These are phyloP conservation scores for Sporothrix protearum DNA, from an alignment of 2,329 filamentous ascomycete species.

Conservation along the genomic window DNA sequence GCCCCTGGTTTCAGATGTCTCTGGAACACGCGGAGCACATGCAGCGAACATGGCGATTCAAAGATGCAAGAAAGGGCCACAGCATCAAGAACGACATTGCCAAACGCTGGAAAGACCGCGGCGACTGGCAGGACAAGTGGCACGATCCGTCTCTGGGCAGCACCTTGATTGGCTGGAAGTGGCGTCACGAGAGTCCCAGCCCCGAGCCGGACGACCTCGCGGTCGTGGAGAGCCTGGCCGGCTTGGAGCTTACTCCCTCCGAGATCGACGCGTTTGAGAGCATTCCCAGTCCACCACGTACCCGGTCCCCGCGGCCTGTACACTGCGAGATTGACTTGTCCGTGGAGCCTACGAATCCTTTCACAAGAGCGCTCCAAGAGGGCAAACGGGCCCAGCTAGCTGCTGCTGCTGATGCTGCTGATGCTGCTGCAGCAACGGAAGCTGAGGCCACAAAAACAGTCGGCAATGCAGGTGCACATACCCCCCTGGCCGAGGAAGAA, in stretches of 20 bases:
- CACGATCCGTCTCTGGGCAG: no score
- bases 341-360: not conserved
- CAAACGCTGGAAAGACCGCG: not conserved
- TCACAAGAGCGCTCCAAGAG: not conserved
- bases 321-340: not conserved
- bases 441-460: not conserved
- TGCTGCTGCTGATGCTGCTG: not conserved
- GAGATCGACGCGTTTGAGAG: not conserved
- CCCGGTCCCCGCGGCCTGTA: not conserved
- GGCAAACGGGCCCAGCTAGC: not conserved
- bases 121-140: slow-evolving; percentile 8
- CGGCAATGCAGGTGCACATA: not conserved
- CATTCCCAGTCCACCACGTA: not conserved
- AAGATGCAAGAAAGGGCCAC: not conserved
- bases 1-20: not conserved
- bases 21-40: not conserved
- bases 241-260: not conserved
- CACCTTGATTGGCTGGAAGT: not conserved
- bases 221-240: not conserved
- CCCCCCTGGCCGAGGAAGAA: not conserved
- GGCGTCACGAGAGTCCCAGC: slow-evolving; percentile 1
- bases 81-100: not conserved
- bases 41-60: not conserved
- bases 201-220: not conserved
- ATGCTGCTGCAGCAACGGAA: not conserved